Evolutionary conservation across 2,329 filamentous ascomycete species (phyloP).

Genomic region (Beauveria bassiana): DNA sequence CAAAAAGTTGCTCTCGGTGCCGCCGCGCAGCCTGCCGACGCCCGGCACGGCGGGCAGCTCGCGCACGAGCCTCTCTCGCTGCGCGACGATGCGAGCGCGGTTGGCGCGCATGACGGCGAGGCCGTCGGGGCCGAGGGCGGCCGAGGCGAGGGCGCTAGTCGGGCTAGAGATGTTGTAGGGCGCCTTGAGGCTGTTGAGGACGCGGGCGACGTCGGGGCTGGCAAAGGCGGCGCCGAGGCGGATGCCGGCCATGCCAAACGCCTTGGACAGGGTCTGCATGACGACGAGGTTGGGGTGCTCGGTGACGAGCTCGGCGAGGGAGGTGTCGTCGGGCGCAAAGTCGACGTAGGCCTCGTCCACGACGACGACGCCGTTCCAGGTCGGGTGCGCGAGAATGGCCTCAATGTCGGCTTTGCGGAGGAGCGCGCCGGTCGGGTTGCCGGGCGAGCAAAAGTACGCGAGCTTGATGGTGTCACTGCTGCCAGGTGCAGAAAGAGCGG

Average conservation of each 20-base stretch:
- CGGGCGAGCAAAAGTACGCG: slow-evolving; percentile 87
- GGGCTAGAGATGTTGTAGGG: slow-evolving; percentile 93
- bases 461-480: slow-evolving; percentile 67
- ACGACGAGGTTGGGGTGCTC: slow-evolving; percentile 95
- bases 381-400: slow-evolving; percentile 70
- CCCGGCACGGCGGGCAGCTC: slow-evolving; percentile 71
- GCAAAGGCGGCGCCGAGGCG: slow-evolving; percentile 82
- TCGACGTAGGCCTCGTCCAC: slow-evolving; percentile 96
- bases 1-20: slow-evolving; percentile 78
- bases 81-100: slow-evolving; percentile 59
- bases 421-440: slow-evolving; percentile 82
- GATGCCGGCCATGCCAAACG: slow-evolving; percentile 92
- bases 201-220: slow-evolving; percentile 60
- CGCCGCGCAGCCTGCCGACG: slow-evolving; percentile 74
- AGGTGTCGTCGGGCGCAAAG: slow-evolving; percentile 70
- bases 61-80: slow-evolving; percentile 66
- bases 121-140: slow-evolving; percentile 61
- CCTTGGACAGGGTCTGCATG: slow-evolving; percentile 98
- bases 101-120: slow-evolving; percentile 66
- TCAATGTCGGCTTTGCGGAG: slow-evolving; percentile 69
- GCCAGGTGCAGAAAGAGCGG: slow-evolving; percentile 45
- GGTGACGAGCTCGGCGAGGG: slow-evolving; percentile 81
- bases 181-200: slow-evolving; percentile 90
- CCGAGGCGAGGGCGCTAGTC: slow-evolving; percentile 71
- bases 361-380: slow-evolving; percentile 91